Conservation (phyloP, 2,329 filamentous ascomycete species). For the Nothophoma quercina region DNA sequence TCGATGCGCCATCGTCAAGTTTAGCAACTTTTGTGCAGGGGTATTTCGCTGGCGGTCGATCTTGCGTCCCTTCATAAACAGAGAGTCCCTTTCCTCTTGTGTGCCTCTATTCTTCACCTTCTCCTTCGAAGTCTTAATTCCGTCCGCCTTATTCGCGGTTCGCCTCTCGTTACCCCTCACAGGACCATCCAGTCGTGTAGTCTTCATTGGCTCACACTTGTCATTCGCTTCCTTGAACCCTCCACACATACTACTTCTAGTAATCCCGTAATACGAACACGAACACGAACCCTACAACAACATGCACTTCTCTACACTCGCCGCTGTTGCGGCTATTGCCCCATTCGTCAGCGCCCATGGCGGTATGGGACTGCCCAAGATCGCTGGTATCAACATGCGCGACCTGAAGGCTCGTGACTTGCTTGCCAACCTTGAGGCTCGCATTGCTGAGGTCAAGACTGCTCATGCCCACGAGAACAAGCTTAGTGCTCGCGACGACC, state of each 20-base stretch:
- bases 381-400: conserved; percentile 45
- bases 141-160: conserved; percentile 22
- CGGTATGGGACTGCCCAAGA: conserved; percentile 38
- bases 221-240: conserved; percentile 40
- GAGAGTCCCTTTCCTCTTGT: conserved; percentile 15
- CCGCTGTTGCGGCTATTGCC: conserved; percentile 38
- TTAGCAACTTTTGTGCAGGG: conserved; percentile 33
- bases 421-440: conserved; percentile 38
- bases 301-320: conserved; percentile 47
- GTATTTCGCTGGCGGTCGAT: conserved; percentile 22
- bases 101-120: conserved; percentile 22
- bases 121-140: conserved; percentile 27
- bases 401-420: conserved; percentile 46
- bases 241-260: conserved; percentile 19
- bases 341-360: conserved; percentile 45
- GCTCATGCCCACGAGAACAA: conserved; percentile 27
- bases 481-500: conserved; percentile 36
- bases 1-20: conserved; percentile 26
- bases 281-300: conserved; percentile 22
- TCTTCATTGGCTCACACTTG: conserved; percentile 36
- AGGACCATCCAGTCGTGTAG: conserved; percentile 38
- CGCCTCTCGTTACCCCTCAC: conserved; percentile 27
- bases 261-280: conserved; percentile 38
- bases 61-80: conserved; percentile 31
- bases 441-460: conserved; percentile 33